These are phyloP conservation scores for Fomitopsis pinicola DNA, from an alignment of 1,284 basidiomycete species.

Conservation along the genomic window DNA sequence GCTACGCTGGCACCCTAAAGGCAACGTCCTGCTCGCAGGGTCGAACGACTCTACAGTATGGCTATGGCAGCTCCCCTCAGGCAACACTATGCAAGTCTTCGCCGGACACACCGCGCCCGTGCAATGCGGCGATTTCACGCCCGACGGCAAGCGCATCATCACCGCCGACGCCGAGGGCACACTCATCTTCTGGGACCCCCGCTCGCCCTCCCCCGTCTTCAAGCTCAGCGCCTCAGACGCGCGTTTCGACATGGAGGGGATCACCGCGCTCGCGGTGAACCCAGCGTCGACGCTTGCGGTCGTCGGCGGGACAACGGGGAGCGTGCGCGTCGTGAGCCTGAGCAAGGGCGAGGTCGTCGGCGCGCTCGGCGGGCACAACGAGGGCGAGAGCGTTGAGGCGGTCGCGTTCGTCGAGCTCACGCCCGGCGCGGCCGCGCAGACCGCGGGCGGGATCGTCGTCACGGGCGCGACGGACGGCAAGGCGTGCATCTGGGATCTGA, in stretches of 20 bases:
- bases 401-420: slow-evolving; percentile 83
- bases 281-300: slow-evolving; percentile 83
- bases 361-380: slow-evolving; percentile 78
- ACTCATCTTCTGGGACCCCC: slow-evolving; percentile 92
- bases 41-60: slow-evolving; percentile 95
- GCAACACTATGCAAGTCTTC: slow-evolving; percentile 94
- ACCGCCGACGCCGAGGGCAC: slow-evolving; percentile 84
- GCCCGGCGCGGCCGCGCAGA: slow-evolving; percentile 27
- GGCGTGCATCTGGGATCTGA: slow-evolving; percentile 91
- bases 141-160: slow-evolving; percentile 88
- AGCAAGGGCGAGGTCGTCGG: slow-evolving; percentile 83
- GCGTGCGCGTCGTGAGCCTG: slow-evolving; percentile 81
- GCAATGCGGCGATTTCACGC: slow-evolving; percentile 89
- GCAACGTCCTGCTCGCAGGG: slow-evolving; percentile 84
- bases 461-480: slow-evolving; percentile 94
- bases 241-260: slow-evolving; percentile 75
- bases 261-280: slow-evolving; percentile 86
- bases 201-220: slow-evolving; percentile 71
- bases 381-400: slow-evolving; percentile 89
- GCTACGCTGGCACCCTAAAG: slow-evolving; percentile 96
- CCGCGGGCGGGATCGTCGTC: slow-evolving; percentile 67
- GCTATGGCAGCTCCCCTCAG: slow-evolving; percentile 96
- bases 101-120: slow-evolving; percentile 86
- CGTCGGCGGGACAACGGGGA: slow-evolving; percentile 82
- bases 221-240: slow-evolving; percentile 74